These are phyloP conservation scores for Aspergillus egyptiacus DNA, from an alignment of 495 filamentous ascomycete species.

Conservation along the genomic window DNA sequence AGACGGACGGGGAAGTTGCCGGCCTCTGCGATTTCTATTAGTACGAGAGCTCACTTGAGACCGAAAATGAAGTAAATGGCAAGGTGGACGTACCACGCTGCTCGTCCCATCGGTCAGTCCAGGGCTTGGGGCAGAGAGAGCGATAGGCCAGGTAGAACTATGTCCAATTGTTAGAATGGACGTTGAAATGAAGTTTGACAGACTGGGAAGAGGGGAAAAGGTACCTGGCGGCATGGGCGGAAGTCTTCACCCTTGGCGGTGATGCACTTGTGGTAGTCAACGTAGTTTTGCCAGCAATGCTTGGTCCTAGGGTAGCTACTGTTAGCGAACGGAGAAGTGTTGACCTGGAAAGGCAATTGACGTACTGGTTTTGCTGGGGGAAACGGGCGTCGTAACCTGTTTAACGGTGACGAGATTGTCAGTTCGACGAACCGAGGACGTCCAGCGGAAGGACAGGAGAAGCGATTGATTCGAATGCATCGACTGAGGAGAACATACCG, in stretches of 20 bases:
- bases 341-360: background rate
- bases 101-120: constrained; percentile 94
- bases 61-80: constrained; percentile 14
- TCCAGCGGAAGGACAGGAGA: constrained; percentile 9
- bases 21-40: constrained; percentile 53
- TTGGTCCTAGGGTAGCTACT: constrained; percentile 51
- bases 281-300: constrained; percentile 99
- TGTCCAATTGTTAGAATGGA: constrained; percentile 5
- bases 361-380: constrained; percentile 92
- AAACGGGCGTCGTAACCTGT: constrained; percentile 99
- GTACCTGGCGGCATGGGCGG: constrained; percentile 91
- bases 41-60: background rate
- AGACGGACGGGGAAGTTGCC: constrained; percentile 78
- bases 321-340: background rate
- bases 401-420: constrained; percentile 12
- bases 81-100: constrained; percentile 74
- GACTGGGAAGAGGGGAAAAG: background rate
- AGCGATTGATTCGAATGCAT: constrained; percentile 12
- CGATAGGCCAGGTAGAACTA: constrained; percentile 95
- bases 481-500: constrained; percentile 35
- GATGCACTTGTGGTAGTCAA: constrained; percentile 99
- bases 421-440: constrained; percentile 15
- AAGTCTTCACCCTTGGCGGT: constrained; percentile 99
- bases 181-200: background rate
- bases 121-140: constrained; percentile 92